Evolutionary conservation across 352 stramenopile genomes (phyloP), one percentile per base, ranked within the genome.

Genomic region (Globisporangium solare): DNA sequence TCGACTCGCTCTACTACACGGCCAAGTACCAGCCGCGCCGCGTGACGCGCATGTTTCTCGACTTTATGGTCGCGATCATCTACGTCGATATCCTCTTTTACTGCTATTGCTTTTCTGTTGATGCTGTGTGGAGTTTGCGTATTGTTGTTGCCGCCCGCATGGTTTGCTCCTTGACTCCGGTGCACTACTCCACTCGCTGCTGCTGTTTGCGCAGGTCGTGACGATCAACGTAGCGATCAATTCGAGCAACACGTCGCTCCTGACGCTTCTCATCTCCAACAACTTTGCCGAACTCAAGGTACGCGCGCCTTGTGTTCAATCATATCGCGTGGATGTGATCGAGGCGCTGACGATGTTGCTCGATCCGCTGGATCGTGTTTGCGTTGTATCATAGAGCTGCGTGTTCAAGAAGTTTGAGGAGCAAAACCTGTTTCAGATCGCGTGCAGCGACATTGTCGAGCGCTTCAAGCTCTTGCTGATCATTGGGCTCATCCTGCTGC

Each of bases 261-360:
- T 98, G 12, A 97, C 95, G 18, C 70, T 98, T 2, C 76, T 98
- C n/a, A 90, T 96, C 55, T 95, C 81, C n/a, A 98, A 98, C 68
- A 99, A 99, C 70, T 99, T 99, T 83, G 91, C 95, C 0, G 97
- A 99, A 74, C 97, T 99, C 70, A 99, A 99, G 79, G 79, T 80
- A 31, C 40, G 32, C 13, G 17, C 21, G 14, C 31, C 11, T 18
- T 20, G n/a, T 54, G 32, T 10, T 54, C 0, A 45, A 15, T n/a
- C n/a, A n/a, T n/a, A n/a, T n/a, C 6, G 15, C 55, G 39, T 53
- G 39, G 24, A 27, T 27, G 5, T 27, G 24, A 27, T 27, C n/a
- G 24, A 27, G 5, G 5, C 2, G 24, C 24, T 27, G 24, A 27
- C 5, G 5, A 5, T 63, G 41, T 48, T 47, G 11, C 7, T 22